phyloP scores from a whole-genome alignment of 208 protist species.

The Leishmania guyanensis region DNA sequence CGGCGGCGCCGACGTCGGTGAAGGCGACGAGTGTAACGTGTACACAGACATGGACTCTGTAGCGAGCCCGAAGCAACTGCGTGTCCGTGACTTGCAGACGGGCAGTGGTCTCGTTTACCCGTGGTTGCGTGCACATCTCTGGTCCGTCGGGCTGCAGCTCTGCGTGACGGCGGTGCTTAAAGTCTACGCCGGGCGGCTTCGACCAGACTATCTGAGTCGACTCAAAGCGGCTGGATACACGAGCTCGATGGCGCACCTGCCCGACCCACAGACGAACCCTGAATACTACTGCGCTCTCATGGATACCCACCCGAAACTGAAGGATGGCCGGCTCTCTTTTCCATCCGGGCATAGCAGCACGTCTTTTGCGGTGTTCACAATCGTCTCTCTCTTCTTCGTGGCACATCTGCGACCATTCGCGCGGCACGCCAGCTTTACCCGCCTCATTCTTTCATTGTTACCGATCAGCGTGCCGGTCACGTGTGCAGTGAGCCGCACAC shows the following conservation, averaged over 20 bases:
- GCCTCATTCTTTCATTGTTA: slow-evolving; percentile 56
- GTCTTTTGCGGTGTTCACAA: slow-evolving; percentile 73
- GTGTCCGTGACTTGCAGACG: slow-evolving; percentile 25
- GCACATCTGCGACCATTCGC: slow-evolving; percentile 63
- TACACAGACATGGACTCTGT: background rate
- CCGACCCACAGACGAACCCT: slow-evolving; percentile 38
- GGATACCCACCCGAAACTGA: slow-evolving; percentile 35
- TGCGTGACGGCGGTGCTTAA: slow-evolving; percentile 57
- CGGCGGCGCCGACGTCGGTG: background rate
- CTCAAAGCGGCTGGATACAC: slow-evolving; percentile 55
- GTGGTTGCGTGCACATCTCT: slow-evolving; percentile 64
- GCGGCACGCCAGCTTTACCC: slow-evolving; percentile 65
- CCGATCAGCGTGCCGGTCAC: slow-evolving; percentile 60
- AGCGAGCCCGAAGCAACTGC: slow-evolving; percentile 14
- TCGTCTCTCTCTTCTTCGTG: slow-evolving; percentile 76
- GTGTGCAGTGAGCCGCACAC: slow-evolving; percentile 82
- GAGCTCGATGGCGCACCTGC: slow-evolving; percentile 9
- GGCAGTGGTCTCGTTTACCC: slow-evolving; percentile 40
- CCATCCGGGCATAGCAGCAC: slow-evolving; percentile 91
- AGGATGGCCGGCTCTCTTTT: slow-evolving; percentile 88
- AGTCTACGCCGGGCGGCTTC: slow-evolving; percentile 87
- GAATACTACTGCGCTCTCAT: slow-evolving; percentile 67
- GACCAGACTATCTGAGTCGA: slow-evolving; percentile 88
- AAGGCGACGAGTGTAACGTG: background rate
- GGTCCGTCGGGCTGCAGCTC: slow-evolving; percentile 41